phyloP scores from a whole-genome alignment of 2,329 filamentous ascomycete species.

The Tympanopsis confertula region DNA sequence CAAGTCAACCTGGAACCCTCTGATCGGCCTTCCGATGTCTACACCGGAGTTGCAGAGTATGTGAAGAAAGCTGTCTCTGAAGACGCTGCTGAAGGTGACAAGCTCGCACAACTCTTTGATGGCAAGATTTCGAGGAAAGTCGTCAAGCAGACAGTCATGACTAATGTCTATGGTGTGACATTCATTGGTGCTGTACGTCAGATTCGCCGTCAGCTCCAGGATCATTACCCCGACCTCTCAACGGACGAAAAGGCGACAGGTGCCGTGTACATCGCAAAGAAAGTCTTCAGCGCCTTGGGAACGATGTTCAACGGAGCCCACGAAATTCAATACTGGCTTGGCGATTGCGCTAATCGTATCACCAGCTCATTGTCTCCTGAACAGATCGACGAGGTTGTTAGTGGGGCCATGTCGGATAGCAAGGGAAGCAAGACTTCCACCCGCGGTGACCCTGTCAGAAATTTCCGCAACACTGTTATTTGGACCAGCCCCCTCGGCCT shows the following conservation, averaged over 20 bases:
- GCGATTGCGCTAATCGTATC: slow-evolving; percentile 76
- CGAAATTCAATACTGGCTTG: slow-evolving; percentile 90
- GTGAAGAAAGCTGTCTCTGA: slow-evolving; percentile 62
- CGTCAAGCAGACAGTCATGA: slow-evolving; percentile 99
- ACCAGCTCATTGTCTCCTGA: slow-evolving; percentile 67
- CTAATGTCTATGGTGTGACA: slow-evolving; percentile 97
- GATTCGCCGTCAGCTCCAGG: slow-evolving; percentile 70
- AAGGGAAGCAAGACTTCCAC: slow-evolving; percentile 3
- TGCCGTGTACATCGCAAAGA: slow-evolving; percentile 65
- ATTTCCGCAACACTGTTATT: slow-evolving; percentile 76
- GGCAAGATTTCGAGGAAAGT: slow-evolving; percentile 85
- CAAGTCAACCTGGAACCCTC: slow-evolving; percentile 90
- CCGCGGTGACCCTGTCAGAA: slow-evolving; percentile 29
- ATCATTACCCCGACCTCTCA: slow-evolving; percentile 56
- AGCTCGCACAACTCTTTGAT: slow-evolving; percentile 50
- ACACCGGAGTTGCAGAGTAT: slow-evolving; percentile 79
- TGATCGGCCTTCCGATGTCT: slow-evolving; percentile 85
- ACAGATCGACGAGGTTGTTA: slow-evolving; percentile 57
- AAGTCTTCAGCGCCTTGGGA: slow-evolving; percentile 75
- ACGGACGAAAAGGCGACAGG: slow-evolving; percentile 34
- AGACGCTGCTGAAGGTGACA: slow-evolving; percentile 48
- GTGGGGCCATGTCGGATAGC: slow-evolving; percentile 17
- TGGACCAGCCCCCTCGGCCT: slow-evolving; percentile 93
- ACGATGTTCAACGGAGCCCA: slow-evolving; percentile 91
- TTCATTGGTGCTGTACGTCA: slow-evolving; percentile 83